These are phyloP conservation scores for Macadamia integrifolia DNA, from an alignment of 164 flowering plant species.

Conservation along the genomic window DNA sequence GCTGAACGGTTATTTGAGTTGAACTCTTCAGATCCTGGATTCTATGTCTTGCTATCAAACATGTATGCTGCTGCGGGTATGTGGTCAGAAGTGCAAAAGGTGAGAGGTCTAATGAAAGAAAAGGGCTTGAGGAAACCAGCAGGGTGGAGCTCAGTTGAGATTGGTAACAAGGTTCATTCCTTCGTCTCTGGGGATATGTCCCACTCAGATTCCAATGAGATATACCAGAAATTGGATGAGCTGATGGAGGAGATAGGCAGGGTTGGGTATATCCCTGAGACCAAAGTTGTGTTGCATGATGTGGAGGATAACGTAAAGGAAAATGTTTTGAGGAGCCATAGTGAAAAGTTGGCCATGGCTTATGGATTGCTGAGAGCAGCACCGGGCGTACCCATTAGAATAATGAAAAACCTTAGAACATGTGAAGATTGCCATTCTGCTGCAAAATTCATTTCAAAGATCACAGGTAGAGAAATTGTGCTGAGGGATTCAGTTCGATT, in stretches of 20 bases:
- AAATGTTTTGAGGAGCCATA: constrained; percentile 21
- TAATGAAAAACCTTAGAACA: constrained; percentile 23
- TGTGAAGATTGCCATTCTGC: constrained; percentile 28
- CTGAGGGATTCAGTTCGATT: constrained; percentile 14
- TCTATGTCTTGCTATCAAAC: constrained; percentile 15
- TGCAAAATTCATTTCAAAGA: constrained; percentile 21
- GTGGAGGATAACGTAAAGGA: constrained; percentile 25
- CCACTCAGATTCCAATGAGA: constrained; percentile 11
- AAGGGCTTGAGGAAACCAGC: constrained; percentile 13
- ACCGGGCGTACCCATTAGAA: constrained; percentile 10
- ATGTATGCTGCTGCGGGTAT: constrained; percentile 10
- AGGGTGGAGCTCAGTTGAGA: constrained; percentile 14
- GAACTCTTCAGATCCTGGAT: constrained; percentile 11
- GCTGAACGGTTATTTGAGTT: constrained; percentile 13
- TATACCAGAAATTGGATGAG: constrained; percentile 21
- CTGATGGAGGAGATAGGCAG: constrained; percentile 12
- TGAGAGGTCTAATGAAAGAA: constrained; percentile 10
- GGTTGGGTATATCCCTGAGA: constrained; percentile 17
- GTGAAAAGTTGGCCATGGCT: constrained; percentile 30
- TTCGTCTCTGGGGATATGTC: constrained; percentile 12
- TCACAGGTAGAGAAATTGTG: constrained; percentile 12
- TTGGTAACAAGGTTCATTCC: constrained; percentile 10
- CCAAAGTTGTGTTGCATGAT: constrained; percentile 23
- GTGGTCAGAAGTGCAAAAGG: constrained; percentile 12
- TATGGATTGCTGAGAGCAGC: constrained; percentile 18